These are phyloP conservation scores for Chalaropsis thielavioides DNA, from an alignment of 2,329 filamentous ascomycete species.

Conservation along the genomic window DNA sequence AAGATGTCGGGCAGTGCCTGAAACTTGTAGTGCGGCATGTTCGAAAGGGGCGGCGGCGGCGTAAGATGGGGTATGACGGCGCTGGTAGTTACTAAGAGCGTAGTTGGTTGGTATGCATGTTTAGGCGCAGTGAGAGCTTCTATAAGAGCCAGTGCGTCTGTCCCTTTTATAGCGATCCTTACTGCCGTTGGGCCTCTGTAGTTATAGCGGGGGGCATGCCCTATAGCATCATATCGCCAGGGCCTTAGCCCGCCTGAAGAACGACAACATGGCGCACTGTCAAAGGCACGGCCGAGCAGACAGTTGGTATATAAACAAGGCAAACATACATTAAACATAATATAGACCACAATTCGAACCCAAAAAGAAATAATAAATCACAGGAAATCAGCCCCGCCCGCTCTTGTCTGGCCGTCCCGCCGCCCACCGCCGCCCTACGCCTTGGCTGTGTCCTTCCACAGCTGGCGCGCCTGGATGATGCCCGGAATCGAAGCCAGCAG, in stretches of 20 bases:
- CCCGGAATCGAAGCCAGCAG: conserved; percentile 27
- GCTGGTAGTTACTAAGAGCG: background rate
- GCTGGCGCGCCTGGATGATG: conserved; percentile 27
- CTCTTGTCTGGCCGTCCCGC: background rate
- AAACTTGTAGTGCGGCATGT: conserved; percentile 20
- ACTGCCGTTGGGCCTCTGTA: background rate
- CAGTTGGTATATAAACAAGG: no score
- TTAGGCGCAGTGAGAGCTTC: background rate
- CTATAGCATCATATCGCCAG: no score
- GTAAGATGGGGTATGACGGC: background rate
- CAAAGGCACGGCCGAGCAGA: background rate
- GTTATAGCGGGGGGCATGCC: background rate
- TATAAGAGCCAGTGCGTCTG: background rate
- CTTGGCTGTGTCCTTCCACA: conserved; percentile 26
- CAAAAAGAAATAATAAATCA: background rate
- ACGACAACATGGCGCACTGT: no score
- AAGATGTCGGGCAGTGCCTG: conserved; percentile 34
- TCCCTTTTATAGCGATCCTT: background rate
- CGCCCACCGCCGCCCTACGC: background rate
- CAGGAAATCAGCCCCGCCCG: background rate
- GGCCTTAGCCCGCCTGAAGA: no score
- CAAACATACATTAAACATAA: background rate
- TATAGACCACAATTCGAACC: background rate
- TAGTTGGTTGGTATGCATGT: background rate
- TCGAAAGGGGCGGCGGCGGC: background rate